Conservation (phyloP, 1,284 basidiomycete genomes). For the Marasmius sp. region DNA sequence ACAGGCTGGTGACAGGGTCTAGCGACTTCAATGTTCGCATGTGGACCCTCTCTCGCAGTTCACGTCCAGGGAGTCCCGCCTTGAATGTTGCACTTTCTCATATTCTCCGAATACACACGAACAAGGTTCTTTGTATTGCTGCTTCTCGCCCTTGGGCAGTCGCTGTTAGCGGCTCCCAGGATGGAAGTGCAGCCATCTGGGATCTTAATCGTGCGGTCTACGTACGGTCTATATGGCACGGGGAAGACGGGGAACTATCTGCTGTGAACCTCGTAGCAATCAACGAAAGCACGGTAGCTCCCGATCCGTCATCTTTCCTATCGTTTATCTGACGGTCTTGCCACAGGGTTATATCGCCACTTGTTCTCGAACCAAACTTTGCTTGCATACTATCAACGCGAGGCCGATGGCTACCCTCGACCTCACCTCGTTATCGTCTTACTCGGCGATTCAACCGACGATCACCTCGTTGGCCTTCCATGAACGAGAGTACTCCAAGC, state of each 20-base stretch:
- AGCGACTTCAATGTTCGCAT: slow-evolving; percentile 75
- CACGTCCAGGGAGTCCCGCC: slow-evolving; percentile 17
- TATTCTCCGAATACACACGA: slow-evolving; percentile 77
- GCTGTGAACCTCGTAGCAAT: slow-evolving; percentile 74
- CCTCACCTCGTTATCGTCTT: slow-evolving; percentile 44
- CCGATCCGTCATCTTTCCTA: neutral
- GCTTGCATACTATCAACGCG: slow-evolving; percentile 82
- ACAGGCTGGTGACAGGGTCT: slow-evolving; percentile 75
- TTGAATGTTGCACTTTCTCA: slow-evolving; percentile 54
- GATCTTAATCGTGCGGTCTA: slow-evolving; percentile 85
- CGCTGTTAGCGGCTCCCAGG: slow-evolving; percentile 81
- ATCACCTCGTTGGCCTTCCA: slow-evolving; percentile 77
- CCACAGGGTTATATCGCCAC: slow-evolving; percentile 80
- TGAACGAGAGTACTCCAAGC: slow-evolving; percentile 74
- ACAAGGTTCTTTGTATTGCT: slow-evolving; percentile 66
- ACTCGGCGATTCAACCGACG: slow-evolving; percentile 37
- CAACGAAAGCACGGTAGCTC: slow-evolving; percentile 80
- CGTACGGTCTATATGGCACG: slow-evolving; percentile 74
- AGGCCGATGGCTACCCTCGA: slow-evolving; percentile 68
- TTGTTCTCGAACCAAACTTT: slow-evolving; percentile 66
- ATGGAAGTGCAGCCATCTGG: slow-evolving; percentile 88
- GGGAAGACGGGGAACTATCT: slow-evolving; percentile 38
- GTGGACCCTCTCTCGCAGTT: slow-evolving; percentile 61
- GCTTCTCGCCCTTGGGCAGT: slow-evolving; percentile 85
- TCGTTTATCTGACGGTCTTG: neutral